Evolutionary conservation across 257 asterid genomes (phyloP), one percentile per base, ranked within the genome.

Genomic region (Linaria vulgaris): DNA sequence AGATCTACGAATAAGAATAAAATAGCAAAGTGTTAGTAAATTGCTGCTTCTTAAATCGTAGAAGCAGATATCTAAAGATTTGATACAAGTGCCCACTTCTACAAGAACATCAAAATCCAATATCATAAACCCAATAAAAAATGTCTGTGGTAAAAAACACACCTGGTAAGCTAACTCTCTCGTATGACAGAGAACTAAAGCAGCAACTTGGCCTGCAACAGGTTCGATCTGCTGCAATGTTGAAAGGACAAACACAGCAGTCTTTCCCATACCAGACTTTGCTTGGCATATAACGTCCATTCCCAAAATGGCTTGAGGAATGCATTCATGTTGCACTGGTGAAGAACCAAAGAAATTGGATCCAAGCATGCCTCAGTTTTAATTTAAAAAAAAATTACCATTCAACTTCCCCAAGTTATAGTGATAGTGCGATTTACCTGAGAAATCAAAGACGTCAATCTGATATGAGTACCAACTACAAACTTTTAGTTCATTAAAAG

Each of bases 241-340:
- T 43, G 97, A 90, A 48, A 90, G 87, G 53, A 85, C 96, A 78
- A 90, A 90, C 34, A 90, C 96, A 59, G 97, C 96, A 37, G 96
- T 90, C 63, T 91, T 91, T 56, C 97, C 97, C 97, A 90, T 88
- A 52, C 96, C 97, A 64, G 97, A 90, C 73, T 90, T 90, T 7
- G 97, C 97, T 84, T 88, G 97, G 78, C 97, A 90, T 68, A 90
- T 85, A 69, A 90, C 96, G 76, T 90, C 97, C 96, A 90, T 85
- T 56, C 96, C 97, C 83, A 90, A 61, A 69, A 82, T 90, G 31
- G 97, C 97, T 88, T 90, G 97, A 44, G 97, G 97, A 50, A 90
- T 90, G 67, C 97, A 88, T 82, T 90, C 97, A 9, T 90, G 97
- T 90, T 90, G 97, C 69, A 90, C 97, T 90, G 88, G 63, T 73